Evolutionary conservation across 164 flowering plant genomes (phyloP), one percentile per base, ranked within the genome.

Genomic region (Vitis amurensis): DNA sequence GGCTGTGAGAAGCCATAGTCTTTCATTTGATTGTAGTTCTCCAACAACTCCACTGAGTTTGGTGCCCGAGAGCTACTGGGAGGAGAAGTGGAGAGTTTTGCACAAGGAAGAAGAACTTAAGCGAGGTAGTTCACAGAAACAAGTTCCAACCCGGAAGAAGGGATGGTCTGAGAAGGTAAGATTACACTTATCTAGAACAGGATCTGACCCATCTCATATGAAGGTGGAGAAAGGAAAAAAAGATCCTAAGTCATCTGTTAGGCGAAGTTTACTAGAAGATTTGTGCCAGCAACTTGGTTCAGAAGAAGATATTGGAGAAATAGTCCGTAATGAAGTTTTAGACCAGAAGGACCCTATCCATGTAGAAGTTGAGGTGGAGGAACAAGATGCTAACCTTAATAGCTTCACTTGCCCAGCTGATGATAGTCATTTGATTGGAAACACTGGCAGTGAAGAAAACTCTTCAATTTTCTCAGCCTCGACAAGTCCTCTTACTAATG

Each of bases 191-290:
- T 78, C 82, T 17, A 87, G 93, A 79, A 73, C 93, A 64, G 97
- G 83, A 76, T 91, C 97, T 47, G 91, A 77, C 49, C 94, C 98
- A 14, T 74, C 86, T 71, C 80, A 88, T 0, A 67, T 74, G 5
- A 85, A 80, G 63, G 57, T 53, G 10, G 68, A 47, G 60, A 76
- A 62, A 16, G 72, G 79, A 44, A 80, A 73, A 68, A 81, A 68
- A 59, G 74, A 64, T 11, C 59, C 73, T 0, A 82, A 73, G 70
- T 52, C 78, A 30, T 70, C 94, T 58, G 84, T 86, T 48, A 81
- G 90, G 85, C 87, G 93, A 76, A 91, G 83, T 68, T 78, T 95
- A 76, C 77, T 95, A 59, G 83, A 87, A 48, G 98, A 92, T 80
- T 80, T 95, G 67, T 82, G 91, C 44, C 78, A 68, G 62, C 84